These are phyloP conservation scores for Panicum miliaceum DNA, from an alignment of 176 grass and related monocot species.

Conservation along the genomic window DNA sequence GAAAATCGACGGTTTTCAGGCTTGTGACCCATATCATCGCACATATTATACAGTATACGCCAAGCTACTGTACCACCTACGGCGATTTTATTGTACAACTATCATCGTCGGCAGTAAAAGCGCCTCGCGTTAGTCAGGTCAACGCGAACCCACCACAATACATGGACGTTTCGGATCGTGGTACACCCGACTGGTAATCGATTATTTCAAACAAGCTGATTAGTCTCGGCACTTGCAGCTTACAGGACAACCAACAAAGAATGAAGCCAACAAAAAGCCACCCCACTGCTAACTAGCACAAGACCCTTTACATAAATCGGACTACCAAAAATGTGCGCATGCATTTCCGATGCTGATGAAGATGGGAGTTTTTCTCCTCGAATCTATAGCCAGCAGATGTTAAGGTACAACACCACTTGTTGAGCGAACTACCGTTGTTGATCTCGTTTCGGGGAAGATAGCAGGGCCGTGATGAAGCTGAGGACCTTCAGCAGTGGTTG, in stretches of 20 bases:
- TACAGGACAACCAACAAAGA: slow-evolving; percentile 10
- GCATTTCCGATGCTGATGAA: not conserved
- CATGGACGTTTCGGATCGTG: slow-evolving; percentile 5
- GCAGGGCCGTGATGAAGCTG: slow-evolving; percentile 44
- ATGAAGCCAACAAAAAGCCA: slow-evolving; percentile 18
- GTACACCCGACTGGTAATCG: not conserved
- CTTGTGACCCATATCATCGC: no score
- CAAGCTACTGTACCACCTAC: no score
- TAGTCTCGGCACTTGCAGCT: slow-evolving; percentile 16
- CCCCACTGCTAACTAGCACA: not conserved
- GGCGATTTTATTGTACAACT: no score
- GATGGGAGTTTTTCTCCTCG: no score
- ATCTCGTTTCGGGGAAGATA: slow-evolving; percentile 29
- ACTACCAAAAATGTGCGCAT: slow-evolving; percentile 28
- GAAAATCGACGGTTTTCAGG: no score
- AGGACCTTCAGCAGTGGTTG: slow-evolving; percentile 61
- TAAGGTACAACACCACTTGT: not conserved
- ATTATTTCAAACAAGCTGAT: slow-evolving; percentile 35
- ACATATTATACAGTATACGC: no score
- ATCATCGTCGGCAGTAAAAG: no score
- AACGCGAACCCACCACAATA: not conserved
- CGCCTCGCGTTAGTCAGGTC: not conserved
- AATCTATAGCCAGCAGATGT: not conserved
- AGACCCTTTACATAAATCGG: not conserved
- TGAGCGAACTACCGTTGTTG: slow-evolving; percentile 4